Base-by-base conservation (phyloP, 495 filamentous ascomycete species). In the Ramalina peruviana region DNA sequence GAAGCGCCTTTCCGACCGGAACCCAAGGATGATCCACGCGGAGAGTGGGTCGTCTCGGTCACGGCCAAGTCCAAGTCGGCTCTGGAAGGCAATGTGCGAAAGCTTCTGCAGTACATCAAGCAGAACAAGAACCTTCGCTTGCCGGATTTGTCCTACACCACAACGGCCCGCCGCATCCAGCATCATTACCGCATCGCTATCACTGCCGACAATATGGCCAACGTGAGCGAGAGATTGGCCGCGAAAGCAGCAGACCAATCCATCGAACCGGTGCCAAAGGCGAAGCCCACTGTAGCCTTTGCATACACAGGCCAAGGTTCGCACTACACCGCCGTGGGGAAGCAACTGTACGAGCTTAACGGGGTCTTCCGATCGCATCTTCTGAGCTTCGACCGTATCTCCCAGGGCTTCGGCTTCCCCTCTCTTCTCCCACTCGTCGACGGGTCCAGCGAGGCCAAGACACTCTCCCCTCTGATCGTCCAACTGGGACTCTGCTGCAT, bases 131-230 rank as follows among this genome's bases (percentile, higher is more conserved):
- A 68, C 13, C 49, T 60, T 23, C 70, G 61, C 13, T 58, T 85
- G 12, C 63, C 71, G 3, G 67, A 74, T 48, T 61, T 90, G 2
- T 79, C 86, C 3, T 93, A 92, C 62, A 86, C 84, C 5, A 86
- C 82, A 1, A 92, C 86, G 10, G 87, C 87, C 41, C 76, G 87
- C 52, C 81, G 81, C n/a, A 78, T 84, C n/a, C 87, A 90, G 53
- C 82, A 89, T 60, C 76, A 79, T 43, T 82, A 81, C 70, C 79
- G 86, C 43, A 73, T 83, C 50, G 75, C 74, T 38, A 72, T 85
- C 17, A 64, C 69, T 9, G 81, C 70, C 1, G 65, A 69, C n/a
- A 70, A 73, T 44, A 53, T 80, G 15, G 53, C 55, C 25, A 48
- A 49, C 20, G 40, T 48, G 11, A 44, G 23, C 17, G 54, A 50